Evolutionary conservation across 148 eudicot species (phyloP), one percentile per base, ranked within the genome.

Genomic region (Camellia japonica): DNA sequence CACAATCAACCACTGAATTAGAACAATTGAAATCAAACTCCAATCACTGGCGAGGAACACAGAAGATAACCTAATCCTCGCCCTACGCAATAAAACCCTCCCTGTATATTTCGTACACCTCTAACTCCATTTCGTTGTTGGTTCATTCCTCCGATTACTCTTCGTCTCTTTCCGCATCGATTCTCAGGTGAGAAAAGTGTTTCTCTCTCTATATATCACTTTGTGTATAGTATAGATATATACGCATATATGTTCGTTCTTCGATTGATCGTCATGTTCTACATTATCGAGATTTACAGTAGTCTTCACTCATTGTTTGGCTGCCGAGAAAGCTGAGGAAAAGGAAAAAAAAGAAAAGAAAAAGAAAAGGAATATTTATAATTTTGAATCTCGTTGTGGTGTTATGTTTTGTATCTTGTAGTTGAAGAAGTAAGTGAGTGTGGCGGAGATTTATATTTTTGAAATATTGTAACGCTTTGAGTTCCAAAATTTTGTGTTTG

Each of bases 151-250:
- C 63, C 0, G n/a, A 30, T 63, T 54, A 23, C 76, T 20, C 76
- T 73, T 72, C 60, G 5, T 20, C 58, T 72, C 46, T 14, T 73
- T 46, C 46, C 47, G 16, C 13, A 2, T 38, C 76, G 63, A 7
- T 73, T 23, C 63, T 55, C 65, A 56, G 77, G 77, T 74, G 14
- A 16, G 77, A 47, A 14, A 42, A 56, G 16, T 18, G 2, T 73
- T 3, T 73, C 47, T 14, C 43, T 52, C 76, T 13, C 49, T 30
- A 10, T 11, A 2, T 14, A 5, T 73, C 30, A 23, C 3, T 15
- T 30, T 15, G 44, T 30, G 47, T 6, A 55, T 30, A 38, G 7
- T 6, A 14, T 30, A 10, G 18, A 15, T 15, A 47, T 7, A 23
- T 30, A 23, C 0, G 44, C 6, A 6, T 54, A 18, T 61, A 20